These are phyloP conservation scores for Pisolithus tinctorius DNA, from an alignment of 768 basidiomycete genomes.

Conservation along the genomic window DNA sequence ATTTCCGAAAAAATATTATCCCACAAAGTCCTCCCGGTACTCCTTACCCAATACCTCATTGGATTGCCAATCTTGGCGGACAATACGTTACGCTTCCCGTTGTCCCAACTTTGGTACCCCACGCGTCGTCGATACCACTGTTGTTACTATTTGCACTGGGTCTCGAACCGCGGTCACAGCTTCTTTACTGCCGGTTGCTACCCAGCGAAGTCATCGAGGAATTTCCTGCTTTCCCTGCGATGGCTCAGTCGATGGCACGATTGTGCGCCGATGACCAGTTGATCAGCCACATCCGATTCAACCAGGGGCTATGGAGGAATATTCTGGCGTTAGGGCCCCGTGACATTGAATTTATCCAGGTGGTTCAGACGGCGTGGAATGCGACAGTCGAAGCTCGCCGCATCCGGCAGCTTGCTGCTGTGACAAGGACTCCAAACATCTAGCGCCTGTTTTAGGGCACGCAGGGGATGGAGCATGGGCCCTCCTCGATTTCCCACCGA, in stretches of 20 bases:
- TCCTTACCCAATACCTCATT: conserved; percentile 26
- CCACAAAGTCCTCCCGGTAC: conserved; percentile 28
- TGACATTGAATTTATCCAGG: conserved; percentile 37
- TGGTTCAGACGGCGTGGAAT: conserved; percentile 62
- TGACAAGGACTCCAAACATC: conserved; percentile 10
- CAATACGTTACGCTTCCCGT: conserved; percentile 47
- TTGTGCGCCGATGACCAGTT: conserved; percentile 32
- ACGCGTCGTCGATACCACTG: conserved; percentile 47
- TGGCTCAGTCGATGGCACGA: conserved; percentile 45
- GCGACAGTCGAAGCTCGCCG: conserved; percentile 61
- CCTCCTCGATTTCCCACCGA: conserved; percentile 4
- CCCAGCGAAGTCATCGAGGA: conserved; percentile 45
- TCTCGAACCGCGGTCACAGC: conserved; percentile 41
- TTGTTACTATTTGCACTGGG: conserved; percentile 53
- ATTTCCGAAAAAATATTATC: conserved; percentile 31
- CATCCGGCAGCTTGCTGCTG: conserved; percentile 17
- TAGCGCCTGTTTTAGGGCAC: conserved; percentile 5
- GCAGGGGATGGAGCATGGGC: conserved; percentile 11
- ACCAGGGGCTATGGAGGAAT: conserved; percentile 65
- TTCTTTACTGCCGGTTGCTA: conserved; percentile 47
- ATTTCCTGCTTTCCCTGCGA: conserved; percentile 54
- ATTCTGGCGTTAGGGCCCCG: conserved; percentile 47
- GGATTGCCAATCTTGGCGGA: conserved; percentile 10
- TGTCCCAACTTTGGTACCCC: conserved; percentile 41
- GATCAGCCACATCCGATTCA: conserved; percentile 28